phyloP scores from a whole-genome alignment of 208 protist genomes.

The Plasmodiophora brassicae region DNA sequence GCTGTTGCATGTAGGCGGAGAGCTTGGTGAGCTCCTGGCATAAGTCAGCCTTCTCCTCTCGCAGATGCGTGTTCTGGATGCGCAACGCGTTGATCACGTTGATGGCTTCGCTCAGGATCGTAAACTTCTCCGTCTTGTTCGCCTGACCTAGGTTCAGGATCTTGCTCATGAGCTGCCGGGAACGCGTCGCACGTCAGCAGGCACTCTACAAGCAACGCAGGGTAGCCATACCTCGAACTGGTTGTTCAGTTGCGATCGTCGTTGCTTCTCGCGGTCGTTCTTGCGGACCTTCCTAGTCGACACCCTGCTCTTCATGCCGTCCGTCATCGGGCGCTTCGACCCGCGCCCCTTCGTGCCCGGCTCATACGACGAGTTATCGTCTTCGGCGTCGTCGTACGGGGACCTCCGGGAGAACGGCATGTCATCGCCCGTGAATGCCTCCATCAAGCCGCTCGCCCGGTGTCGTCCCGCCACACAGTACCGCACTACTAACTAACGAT shows the following conservation, averaged over 20 bases:
- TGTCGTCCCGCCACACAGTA: too few relatives aligned
- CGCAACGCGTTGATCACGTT: not conserved
- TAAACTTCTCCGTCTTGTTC: constrained; percentile 30
- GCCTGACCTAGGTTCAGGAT: constrained; percentile 19
- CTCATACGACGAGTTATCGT: not conserved
- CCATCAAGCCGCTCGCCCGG: too few relatives aligned
- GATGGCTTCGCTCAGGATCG: constrained; percentile 24
- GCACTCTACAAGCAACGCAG: not conserved
- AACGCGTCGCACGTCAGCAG: not conserved
- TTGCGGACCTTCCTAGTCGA: not conserved
- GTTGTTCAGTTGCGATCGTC: not conserved
- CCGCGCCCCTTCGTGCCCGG: not conserved
- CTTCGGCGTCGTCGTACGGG: not conserved
- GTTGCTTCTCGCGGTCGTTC: constrained; percentile 26
- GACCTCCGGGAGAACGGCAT: too few relatives aligned
- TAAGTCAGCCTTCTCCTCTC: not conserved
- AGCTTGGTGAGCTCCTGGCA: not conserved
- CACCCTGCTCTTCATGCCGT: not conserved
- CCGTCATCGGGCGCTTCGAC: not conserved
- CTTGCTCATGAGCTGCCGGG: not conserved
- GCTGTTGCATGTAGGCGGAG: not conserved
- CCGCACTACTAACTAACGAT: too few relatives aligned
- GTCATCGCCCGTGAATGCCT: too few relatives aligned
- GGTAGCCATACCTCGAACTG: not conserved
- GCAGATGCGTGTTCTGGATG: not conserved